These are phyloP conservation scores for Hanseniaspora nectarophila DNA, from an alignment of 805 yeast genomes.

Conservation along the genomic window DNA sequence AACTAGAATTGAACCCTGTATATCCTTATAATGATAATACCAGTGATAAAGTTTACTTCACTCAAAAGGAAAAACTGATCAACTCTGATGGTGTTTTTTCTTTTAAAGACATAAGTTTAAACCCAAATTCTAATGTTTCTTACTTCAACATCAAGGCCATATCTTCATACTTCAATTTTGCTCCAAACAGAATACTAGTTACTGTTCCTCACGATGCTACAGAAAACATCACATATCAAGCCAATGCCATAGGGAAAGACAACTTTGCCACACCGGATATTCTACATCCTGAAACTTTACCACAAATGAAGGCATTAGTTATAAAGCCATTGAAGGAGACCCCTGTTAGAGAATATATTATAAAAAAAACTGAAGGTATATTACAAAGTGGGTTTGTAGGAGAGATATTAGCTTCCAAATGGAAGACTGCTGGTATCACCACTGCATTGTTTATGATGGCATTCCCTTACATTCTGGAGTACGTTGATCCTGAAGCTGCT, in stretches of 20 bases:
- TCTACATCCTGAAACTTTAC: slow-evolving; percentile 24
- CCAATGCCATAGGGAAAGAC: slow-evolving; percentile 27
- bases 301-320: slow-evolving; percentile 21
- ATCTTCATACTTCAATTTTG: slow-evolving; percentile 26
- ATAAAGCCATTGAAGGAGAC: slow-evolving; percentile 22
- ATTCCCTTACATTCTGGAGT: slow-evolving; percentile 31
- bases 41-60: background rate
- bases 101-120: slow-evolving; percentile 24
- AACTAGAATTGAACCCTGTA: slow-evolving; percentile 23
- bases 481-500: slow-evolving; percentile 34
- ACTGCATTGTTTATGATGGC: slow-evolving; percentile 24
- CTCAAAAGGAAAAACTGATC: slow-evolving; percentile 11
- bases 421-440: slow-evolving; percentile 25
- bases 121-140: slow-evolving; percentile 22
- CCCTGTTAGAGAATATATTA: slow-evolving; percentile 29
- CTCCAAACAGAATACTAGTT: slow-evolving; percentile 27
- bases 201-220: slow-evolving; percentile 17
- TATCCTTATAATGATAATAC: slow-evolving; percentile 16
- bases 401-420: slow-evolving; percentile 29
- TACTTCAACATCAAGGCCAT: slow-evolving; percentile 24
- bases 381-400: slow-evolving; percentile 31
- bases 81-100: slow-evolving; percentile 23
- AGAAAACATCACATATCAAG: slow-evolving; percentile 20
- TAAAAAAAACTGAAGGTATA: slow-evolving; percentile 27
- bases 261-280: slow-evolving; percentile 27